phyloP scores from a whole-genome alignment of 2,329 filamentous ascomycete genomes.

The Fusarium sp. region DNA sequence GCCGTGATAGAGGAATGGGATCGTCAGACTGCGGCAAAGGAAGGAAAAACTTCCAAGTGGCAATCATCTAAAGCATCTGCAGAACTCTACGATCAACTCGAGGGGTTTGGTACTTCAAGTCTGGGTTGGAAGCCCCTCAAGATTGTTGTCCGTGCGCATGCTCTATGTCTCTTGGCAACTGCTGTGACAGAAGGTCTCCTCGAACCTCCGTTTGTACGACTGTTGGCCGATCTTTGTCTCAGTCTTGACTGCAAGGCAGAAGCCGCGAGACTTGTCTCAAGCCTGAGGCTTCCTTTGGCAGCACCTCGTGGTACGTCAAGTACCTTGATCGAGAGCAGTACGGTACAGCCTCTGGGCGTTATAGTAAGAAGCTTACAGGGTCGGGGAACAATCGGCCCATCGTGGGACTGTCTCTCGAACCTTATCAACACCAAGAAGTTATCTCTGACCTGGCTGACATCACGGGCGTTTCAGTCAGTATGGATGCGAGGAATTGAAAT shows the following conservation, averaged over 20 bases:
- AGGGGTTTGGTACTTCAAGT: slow-evolving; percentile 42
- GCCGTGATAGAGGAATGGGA: slow-evolving; percentile 49
- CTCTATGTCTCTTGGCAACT: slow-evolving; percentile 41
- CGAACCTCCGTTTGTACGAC: slow-evolving; percentile 38
- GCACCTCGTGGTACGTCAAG: slow-evolving; percentile 23
- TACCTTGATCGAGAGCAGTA: slow-evolving; percentile 25
- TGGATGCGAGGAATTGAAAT: slow-evolving; percentile 42
- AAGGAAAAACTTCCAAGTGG: slow-evolving; percentile 41
- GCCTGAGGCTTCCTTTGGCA: slow-evolving; percentile 21
- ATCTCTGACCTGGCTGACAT: slow-evolving; percentile 39
- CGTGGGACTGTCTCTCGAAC: slow-evolving; percentile 37
- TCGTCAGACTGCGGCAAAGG: slow-evolving; percentile 31
- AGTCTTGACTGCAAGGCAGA: slow-evolving; percentile 42
- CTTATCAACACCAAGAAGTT: slow-evolving; percentile 34
- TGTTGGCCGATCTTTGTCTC: slow-evolving; percentile 45
- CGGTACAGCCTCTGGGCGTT: slow-evolving; percentile 34
- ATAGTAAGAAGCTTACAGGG: slow-evolving; percentile 26
- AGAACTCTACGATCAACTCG: slow-evolving; percentile 49
- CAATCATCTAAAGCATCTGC: slow-evolving; percentile 39
- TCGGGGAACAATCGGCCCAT: slow-evolving; percentile 9
- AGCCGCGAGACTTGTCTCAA: slow-evolving; percentile 39
- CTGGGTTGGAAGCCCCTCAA: slow-evolving; percentile 49
- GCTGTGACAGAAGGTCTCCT: slow-evolving; percentile 47
- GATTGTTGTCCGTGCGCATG: slow-evolving; percentile 47
- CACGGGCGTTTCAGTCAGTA: slow-evolving; percentile 35